Evolutionary conservation across 805 yeast genomes (phyloP), one percentile per base, ranked within the genome.

Genomic region (Candida maesae): DNA sequence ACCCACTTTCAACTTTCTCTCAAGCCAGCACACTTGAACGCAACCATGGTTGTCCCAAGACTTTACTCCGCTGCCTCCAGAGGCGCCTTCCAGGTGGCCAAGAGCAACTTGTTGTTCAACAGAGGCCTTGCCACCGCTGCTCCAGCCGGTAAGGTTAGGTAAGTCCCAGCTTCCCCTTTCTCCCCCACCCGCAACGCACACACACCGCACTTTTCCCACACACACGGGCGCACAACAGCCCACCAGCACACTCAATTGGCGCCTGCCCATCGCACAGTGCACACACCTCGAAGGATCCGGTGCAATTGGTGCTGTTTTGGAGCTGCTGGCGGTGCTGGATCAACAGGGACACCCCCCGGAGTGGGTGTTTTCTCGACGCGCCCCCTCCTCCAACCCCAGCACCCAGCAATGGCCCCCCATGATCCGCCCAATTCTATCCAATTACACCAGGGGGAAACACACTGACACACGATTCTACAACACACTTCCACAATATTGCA

Each of bases 11-110:
- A 8, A 26, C 21, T 14, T 33, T 33, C 26, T 26, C 16, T 16
- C 36, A 28, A 30, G 20, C 33, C n/a, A n/a, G n/a, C n/a, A n/a
- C n/a, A n/a, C n/a, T n/a, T n/a, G n/a, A n/a, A n/a, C n/a, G n/a
- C n/a, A 28, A 29, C 38, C 44, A 71, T 70, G 76, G 73, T 67
- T 60, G 59, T 71, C 56, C 75, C 81, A 66, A 75, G 79, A 70
- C 68, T 76, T 62, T 75, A 74, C 65, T 70, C 76, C 65, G 69
- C 79, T 59, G 61, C 79, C 63, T 79, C 95, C 59, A 88, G 89
- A 73, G 76, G 84, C 65, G 95, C 95, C 63, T 79, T 84, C 71
- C 79, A 81, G 70, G 90, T 91, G 60, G 95, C 89, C 62, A 84
- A 80, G 76, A 87, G 89, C 67, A 81, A 82, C 75, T 75, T 81